Evolutionary conservation across 805 yeast species (phyloP).

Genomic region (Danielozyma ontarioensis): DNA sequence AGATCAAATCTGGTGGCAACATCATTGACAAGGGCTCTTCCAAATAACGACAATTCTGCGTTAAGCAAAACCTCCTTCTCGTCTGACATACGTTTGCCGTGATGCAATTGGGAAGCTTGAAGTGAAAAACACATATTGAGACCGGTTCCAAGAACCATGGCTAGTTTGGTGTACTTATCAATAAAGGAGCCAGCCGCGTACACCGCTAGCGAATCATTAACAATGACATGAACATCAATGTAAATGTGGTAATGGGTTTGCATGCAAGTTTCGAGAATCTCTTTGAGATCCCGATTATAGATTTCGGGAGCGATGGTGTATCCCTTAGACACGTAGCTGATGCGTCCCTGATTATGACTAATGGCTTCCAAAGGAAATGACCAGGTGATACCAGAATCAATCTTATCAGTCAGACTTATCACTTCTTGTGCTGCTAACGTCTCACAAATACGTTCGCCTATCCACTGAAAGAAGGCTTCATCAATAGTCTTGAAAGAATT

Average conservation of each 20-base stretch:
- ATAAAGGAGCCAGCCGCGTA: slow-evolving; percentile 47
- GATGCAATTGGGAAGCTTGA: slow-evolving; percentile 12
- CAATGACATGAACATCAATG: slow-evolving; percentile 39
- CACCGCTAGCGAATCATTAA: slow-evolving; percentile 67
- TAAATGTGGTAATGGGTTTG: slow-evolving; percentile 13
- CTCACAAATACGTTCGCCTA: slow-evolving; percentile 30
- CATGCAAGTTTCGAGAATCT: slow-evolving; percentile 34
- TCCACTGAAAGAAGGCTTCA: slow-evolving; percentile 36
- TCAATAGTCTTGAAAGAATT: slow-evolving; percentile 37
- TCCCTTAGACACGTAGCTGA: slow-evolving; percentile 59
- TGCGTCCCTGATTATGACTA: slow-evolving; percentile 37
- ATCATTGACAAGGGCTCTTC: slow-evolving; percentile 26
- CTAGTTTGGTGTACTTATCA: slow-evolving; percentile 35
- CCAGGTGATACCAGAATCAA: slow-evolving; percentile 49
- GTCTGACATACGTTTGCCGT: slow-evolving; percentile 6
- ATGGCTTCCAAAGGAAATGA: slow-evolving; percentile 48
- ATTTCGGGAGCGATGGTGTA: slow-evolving; percentile 42
- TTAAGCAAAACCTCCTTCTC: slow-evolving; percentile 31
- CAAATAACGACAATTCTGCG: slow-evolving; percentile 55
- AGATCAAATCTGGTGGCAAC: slow-evolving; percentile 36
- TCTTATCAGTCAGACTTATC: slow-evolving; percentile 6
- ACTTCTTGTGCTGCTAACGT: slow-evolving; percentile 19
- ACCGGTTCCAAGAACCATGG: slow-evolving; percentile 69
- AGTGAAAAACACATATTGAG: slow-evolving; percentile 48
- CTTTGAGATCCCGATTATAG: slow-evolving; percentile 35